phyloP scores from a whole-genome alignment of 345 rosid genomes.

The Cardamine chenopodiifolia region DNA sequence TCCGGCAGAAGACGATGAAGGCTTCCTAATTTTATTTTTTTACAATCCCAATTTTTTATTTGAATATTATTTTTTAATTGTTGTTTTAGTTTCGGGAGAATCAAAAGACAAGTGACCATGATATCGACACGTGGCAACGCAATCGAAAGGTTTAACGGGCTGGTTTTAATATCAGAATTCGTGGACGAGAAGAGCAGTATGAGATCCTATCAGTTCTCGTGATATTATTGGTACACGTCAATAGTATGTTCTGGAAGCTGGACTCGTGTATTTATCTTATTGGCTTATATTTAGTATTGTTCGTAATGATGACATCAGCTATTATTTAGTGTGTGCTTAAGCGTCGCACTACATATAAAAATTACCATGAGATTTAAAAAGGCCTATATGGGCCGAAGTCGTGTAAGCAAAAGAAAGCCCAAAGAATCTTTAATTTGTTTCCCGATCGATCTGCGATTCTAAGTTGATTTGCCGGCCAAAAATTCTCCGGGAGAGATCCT shows the following conservation, averaged over 20 bases:
- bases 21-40: constrained; percentile 27
- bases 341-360: too few relatives aligned
- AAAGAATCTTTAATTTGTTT: constrained; percentile 7
- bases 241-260: neutral
- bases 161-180: constrained; percentile 59
- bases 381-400: constrained; percentile 10
- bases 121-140: constrained; percentile 58
- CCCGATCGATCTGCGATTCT: neutral
- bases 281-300: neutral
- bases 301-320: constrained; percentile 4
- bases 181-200: constrained; percentile 75
- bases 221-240: constrained; percentile 70
- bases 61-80: constrained; percentile 6
- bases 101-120: constrained; percentile 35
- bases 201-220: constrained; percentile 81
- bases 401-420: constrained; percentile 18
- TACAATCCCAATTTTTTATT: constrained; percentile 17
- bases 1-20: constrained; percentile 32
- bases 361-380: too few relatives aligned
- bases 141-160: constrained; percentile 49
- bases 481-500: constrained; percentile 14
- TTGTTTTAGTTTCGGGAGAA: constrained; percentile 33
- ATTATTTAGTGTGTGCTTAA: neutral
- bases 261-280: constrained; percentile 39
- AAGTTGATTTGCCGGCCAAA: neutral